Base-by-base conservation (phyloP, 805 yeast species). In the Zygosaccharomyces siamensis region DNA sequence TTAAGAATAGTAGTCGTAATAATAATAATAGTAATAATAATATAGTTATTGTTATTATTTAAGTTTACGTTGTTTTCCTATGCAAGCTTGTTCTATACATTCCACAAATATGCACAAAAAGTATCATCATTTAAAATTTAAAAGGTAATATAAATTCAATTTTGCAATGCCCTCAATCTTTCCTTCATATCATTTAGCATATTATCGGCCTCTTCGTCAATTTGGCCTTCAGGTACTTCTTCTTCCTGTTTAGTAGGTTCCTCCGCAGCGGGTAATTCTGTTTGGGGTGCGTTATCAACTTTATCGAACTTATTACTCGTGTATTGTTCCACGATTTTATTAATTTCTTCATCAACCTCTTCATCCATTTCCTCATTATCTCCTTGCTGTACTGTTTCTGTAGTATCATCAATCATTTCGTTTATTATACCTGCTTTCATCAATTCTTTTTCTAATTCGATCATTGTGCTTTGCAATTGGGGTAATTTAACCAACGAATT, bases 361-460 rank as follows among this genome's bases (percentile, higher is more conserved):
- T 82, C 84, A 47, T 86, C 92, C 37, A 74, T 74, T 47, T 78
- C 84, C 37, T 79, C 75, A 50, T 81, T 86, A 30, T 16, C 18
- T 16, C 78, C 84, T 42, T 77, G 84, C 27, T 83, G 88, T 18
- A 77, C 83, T 49, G 79, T 69, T 51, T 90, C 98, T 51, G 92
- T 73, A 53, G 87, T 81, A 62, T 93, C 99, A 49, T 86, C 89
- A 63, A 90, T 83, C 98, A 93, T 93, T 63, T 93, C 99, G 56
- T 87, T 88, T 46, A 93, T 89, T 39, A 93, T 78, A 0, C 93
- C 93, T 10, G 86, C 79, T 66, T 84, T 86, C 80, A 86, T 82
- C 58, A 92, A 75, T 68, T 93, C 99, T 61, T 79, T 83, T 51
- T 92, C 86, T 49, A 93, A 70, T 57, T 85, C 95, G 60, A 84